phyloP scores from a whole-genome alignment of 225 moss, liverwort and hornwort species.

The Physcomitrellopsis africana region DNA sequence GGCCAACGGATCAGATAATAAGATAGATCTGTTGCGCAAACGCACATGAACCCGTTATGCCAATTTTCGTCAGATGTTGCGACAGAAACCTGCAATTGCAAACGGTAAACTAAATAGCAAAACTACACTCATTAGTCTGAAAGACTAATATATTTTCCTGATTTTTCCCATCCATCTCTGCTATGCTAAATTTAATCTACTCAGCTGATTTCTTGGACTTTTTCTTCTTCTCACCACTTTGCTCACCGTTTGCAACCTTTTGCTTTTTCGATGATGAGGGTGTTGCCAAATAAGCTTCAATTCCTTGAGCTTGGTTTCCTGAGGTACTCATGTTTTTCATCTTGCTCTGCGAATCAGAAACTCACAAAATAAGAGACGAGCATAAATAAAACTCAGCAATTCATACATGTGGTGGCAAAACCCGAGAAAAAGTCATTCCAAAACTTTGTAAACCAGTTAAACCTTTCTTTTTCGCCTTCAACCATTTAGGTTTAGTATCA shows the following conservation, averaged over 20 bases:
- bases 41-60: constrained; percentile 11
- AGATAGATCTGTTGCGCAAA: constrained; percentile 20
- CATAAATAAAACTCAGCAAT: background rate
- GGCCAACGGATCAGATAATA: background rate
- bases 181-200: constrained; percentile 27
- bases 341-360: constrained; percentile 65
- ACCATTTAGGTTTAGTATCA: too few relatives aligned
- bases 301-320: constrained; percentile 44
- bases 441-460: too few relatives aligned
- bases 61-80: background rate
- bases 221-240: constrained; percentile 45
- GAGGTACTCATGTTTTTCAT: constrained; percentile 47
- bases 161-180: background rate
- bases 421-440: too few relatives aligned
- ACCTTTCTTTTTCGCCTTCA: too few relatives aligned
- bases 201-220: constrained; percentile 40
- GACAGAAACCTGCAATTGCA: constrained; percentile 26
- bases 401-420: background rate
- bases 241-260: constrained; percentile 32
- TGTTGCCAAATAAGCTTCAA: constrained; percentile 65
- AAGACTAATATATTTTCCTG: constrained; percentile 14
- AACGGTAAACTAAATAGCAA: constrained; percentile 19
- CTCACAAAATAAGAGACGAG: constrained; percentile 6
- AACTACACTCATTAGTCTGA: constrained; percentile 30
- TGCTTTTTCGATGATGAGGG: constrained; percentile 47